These are phyloP conservation scores for Aureobasidium mangrovei DNA, from an alignment of 2,329 filamentous ascomycete genomes.

Conservation along the genomic window DNA sequence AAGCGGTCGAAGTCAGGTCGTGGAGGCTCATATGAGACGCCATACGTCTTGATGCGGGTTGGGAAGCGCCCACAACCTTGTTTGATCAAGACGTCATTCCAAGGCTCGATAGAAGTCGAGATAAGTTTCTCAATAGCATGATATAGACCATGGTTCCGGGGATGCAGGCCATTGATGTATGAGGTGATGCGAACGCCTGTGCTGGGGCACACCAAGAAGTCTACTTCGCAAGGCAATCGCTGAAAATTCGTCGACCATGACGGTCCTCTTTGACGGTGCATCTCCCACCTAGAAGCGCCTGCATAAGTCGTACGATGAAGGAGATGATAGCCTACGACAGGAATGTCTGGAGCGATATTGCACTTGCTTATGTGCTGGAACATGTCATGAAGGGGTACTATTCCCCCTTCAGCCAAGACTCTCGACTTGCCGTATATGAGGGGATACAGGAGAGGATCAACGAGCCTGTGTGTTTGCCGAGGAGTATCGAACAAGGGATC, in stretches of 20 bases:
- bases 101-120: background rate
- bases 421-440: conserved; percentile 19
- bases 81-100: conserved; percentile 14
- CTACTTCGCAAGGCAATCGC: conserved; percentile 14
- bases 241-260: conserved; percentile 4
- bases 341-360: background rate
- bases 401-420: conserved; percentile 14
- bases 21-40: background rate
- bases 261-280: background rate
- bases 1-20: background rate
- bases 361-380: conserved; percentile 12
- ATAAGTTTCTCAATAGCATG: conserved; percentile 14
- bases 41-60: conserved; percentile 1
- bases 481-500: background rate
- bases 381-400: conserved; percentile 15
- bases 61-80: background rate
- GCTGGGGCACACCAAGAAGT: background rate
- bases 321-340: background rate
- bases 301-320: background rate
- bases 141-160: background rate
- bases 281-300: background rate
- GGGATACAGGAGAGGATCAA: conserved; percentile 18
- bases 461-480: background rate
- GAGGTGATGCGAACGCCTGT: conserved; percentile 11
- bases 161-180: conserved; percentile 15